phyloP scores from a whole-genome alignment of 768 basidiomycete species.

The Lyophyllum decastes region DNA sequence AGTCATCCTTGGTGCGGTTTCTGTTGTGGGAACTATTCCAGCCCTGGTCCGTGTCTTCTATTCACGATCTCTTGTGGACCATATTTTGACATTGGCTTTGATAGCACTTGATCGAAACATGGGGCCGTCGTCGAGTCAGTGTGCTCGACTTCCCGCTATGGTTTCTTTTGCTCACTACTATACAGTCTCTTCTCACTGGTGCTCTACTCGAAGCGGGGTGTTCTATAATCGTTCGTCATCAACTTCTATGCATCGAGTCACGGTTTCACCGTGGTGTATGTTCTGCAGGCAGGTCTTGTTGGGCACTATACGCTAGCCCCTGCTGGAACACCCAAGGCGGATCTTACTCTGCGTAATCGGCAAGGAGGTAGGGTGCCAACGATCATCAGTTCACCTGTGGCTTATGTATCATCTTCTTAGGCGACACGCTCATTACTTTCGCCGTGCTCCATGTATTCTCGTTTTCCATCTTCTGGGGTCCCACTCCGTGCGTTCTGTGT shows the following conservation, averaged over 20 bases:
- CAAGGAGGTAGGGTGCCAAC: slow-evolving; percentile 39
- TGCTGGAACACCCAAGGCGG: slow-evolving; percentile 41
- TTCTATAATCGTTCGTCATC: slow-evolving; percentile 53
- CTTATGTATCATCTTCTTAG: slow-evolving; percentile 25
- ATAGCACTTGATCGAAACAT: slow-evolving; percentile 64
- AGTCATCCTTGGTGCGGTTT: slow-evolving; percentile 72
- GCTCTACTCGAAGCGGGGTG: slow-evolving; percentile 61
- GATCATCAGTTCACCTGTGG: background rate
- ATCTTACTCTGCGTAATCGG: slow-evolving; percentile 57
- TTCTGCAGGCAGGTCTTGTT: slow-evolving; percentile 61
- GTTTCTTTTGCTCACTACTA: background rate
- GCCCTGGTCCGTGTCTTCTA: slow-evolving; percentile 45
- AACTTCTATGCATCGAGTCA: background rate
- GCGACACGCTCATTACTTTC: slow-evolving; percentile 71
- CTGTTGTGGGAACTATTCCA: slow-evolving; percentile 71
- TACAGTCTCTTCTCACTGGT: slow-evolving; percentile 65
- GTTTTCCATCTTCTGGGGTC: slow-evolving; percentile 77
- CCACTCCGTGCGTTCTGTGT: slow-evolving; percentile 49
- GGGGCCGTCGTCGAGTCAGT: slow-evolving; percentile 69
- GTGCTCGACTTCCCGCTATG: background rate
- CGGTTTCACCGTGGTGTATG: background rate
- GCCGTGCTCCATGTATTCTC: slow-evolving; percentile 76
- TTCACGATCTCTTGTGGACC: background rate
- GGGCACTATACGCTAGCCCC: slow-evolving; percentile 70
- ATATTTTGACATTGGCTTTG: background rate